Evolutionary conservation across 345 rosid genomes (phyloP), one percentile per base, ranked within the genome.

Genomic region (Lepidium africanum): DNA sequence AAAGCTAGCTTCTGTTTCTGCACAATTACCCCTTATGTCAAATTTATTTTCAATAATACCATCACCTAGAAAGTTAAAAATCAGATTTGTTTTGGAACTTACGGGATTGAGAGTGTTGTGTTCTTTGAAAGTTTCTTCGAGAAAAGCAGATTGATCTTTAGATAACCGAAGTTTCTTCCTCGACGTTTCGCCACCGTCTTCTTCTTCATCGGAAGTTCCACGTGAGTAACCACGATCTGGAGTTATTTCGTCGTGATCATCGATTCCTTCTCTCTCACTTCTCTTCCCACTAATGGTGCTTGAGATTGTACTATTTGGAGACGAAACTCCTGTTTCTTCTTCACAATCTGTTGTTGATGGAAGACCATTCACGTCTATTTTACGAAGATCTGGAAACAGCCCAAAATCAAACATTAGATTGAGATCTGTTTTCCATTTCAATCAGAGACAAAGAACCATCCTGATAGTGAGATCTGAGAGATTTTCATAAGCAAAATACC

Each of bases 31-130:
- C 16, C n/a, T 49, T 33, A 43, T 5, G 9, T 59, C 15, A 73
- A 30, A 33, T 2, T 30, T 33, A 14, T 21, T 16, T 41, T 9
- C 72, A 13, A 32, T 14, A 3, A 40, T 11, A 30, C 23, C 38
- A 48, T 37, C 0, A 0, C n/a, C n/a, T n/a, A n/a, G n/a, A n/a
- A n/a, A n/a, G n/a, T 33, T 27, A 21, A 3, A 2, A 3, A 9
- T 21, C 19, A 19, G 41, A 9, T 38, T 1, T 1, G 2, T 21
- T 21, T 7, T 19, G 9, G 5, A 0, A 81, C 97, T 81, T 82
- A 94, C 99, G 2, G 97, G 99, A 70, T 95, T 95, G 66, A 95
- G 99, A 73, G 99, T 95, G 81, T 76, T 91, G 79, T 95, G 92
- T n/a, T 95, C 98, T 68, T 87, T 91, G 70, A 95, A 95, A 81